Evolutionary conservation across 345 rosid species (phyloP).

Genomic region (Alliaria petiolata): DNA sequence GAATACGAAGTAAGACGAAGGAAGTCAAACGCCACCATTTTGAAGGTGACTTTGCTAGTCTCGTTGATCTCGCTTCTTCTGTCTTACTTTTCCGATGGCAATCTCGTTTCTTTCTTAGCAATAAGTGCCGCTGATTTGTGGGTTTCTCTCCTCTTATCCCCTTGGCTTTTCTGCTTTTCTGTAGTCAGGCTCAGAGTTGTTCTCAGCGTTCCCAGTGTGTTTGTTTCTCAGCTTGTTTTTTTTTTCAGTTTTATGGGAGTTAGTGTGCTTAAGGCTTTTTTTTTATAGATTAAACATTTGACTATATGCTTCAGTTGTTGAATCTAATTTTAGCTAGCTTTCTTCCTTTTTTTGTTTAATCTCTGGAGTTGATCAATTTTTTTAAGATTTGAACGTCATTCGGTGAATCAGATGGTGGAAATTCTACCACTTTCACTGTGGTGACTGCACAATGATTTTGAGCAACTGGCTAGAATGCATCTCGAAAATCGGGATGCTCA

Average conservation of each 20-base stretch:
- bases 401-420: neutral
- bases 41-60: conserved; percentile 27
- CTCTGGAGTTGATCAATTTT: neutral
- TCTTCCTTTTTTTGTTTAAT: neutral
- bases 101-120: conserved; percentile 1
- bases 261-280: neutral
- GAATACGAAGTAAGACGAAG: conserved; percentile 13
- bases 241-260: neutral
- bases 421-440: conserved; percentile 2
- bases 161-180: neutral
- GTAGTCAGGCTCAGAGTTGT: neutral
- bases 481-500: neutral
- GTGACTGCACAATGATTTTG: conserved; percentile 19
- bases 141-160: neutral
- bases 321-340: neutral
- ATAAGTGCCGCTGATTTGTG: neutral
- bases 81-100: conserved; percentile 8
- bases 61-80: conserved; percentile 25
- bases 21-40: conserved; percentile 27
- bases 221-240: neutral
- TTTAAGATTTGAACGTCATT: neutral
- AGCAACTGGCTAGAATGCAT: conserved; percentile 1
- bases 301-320: neutral
- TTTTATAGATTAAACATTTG: neutral
- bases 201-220: neutral